A percentile compares a stretch with the other conserved stretches of the same genome.
Evolutionary conservation across 192 early-diverging fungal genomes (phyloP).

Genomic region (Gonapodya sp.): DNA sequence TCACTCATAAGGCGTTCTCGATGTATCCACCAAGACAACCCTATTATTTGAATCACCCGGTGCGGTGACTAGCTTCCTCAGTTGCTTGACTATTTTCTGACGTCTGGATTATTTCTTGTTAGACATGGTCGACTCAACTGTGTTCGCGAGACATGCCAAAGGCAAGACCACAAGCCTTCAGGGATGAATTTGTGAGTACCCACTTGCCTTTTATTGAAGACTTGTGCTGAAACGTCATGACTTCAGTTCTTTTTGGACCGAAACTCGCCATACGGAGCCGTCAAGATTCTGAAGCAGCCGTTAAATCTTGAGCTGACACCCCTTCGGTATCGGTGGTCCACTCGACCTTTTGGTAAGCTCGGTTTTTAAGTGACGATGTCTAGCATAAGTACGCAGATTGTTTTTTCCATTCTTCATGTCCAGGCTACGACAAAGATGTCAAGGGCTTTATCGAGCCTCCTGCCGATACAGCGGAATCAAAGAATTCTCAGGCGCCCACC

Average conservation of each 20-base stretch:
- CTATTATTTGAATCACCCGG: not conserved
- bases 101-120: not conserved
- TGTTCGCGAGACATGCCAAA: not conserved
- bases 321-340: slow-evolving; percentile 4
- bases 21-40: not conserved
- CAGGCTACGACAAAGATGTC: slow-evolving; percentile 7
- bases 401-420: not conserved
- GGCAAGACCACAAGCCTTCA: not conserved
- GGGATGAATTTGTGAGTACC: not conserved
- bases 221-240: not conserved
- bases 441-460: slow-evolving; percentile 6
- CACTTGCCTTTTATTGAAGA: not conserved
- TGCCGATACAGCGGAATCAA: not conserved
- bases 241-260: not conserved
- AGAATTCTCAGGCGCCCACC: too few species aligned
- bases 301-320: not conserved
- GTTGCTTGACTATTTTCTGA: too few species aligned
- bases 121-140: not conserved
- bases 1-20: slow-evolving; percentile 1
- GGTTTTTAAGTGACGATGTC: not conserved
- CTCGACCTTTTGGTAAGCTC: not conserved
- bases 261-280: not conserved
- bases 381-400: not conserved
- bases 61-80: not conserved
- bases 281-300: not conserved